Conservation (phyloP, 2,329 filamentous ascomycete genomes). For the Hypoxylon sp. region DNA sequence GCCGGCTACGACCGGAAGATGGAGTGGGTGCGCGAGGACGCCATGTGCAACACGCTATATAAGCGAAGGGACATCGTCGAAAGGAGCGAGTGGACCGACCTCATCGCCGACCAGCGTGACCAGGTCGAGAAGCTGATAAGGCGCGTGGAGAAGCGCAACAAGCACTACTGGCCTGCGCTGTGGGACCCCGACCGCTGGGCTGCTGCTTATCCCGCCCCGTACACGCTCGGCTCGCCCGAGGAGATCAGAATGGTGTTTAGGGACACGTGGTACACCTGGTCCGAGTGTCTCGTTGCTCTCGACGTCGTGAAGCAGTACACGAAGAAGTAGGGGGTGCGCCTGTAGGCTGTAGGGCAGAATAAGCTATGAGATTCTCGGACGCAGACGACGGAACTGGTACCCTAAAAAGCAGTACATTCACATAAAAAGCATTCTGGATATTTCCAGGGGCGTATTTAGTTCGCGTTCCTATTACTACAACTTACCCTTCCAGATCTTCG, state of each 20-base stretch:
- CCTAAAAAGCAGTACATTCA: too few relatives aligned
- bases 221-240: constrained; percentile 22
- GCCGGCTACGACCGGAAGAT: constrained; percentile 38
- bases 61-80: constrained; percentile 41
- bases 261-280: constrained; percentile 41
- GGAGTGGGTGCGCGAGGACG: constrained; percentile 39
- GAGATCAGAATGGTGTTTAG: constrained; percentile 36
- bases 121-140: constrained; percentile 29
- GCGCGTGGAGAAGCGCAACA: constrained; percentile 26
- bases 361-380: too few relatives aligned
- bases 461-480: too few relatives aligned
- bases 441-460: too few relatives aligned
- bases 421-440: too few relatives aligned
- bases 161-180: constrained; percentile 40
- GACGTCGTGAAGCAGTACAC: too few relatives aligned
- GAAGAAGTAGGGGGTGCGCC: too few relatives aligned
- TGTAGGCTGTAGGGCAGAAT: too few relatives aligned
- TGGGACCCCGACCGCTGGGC: constrained; percentile 31
- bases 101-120: constrained; percentile 12
- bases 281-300: constrained; percentile 34
- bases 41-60: constrained; percentile 33
- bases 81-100: constrained; percentile 18
- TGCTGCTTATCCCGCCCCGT: constrained; percentile 13
- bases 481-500: constrained; percentile 16
- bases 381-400: too few relatives aligned